These are phyloP conservation scores for Gloeostereum incarnatum DNA, from an alignment of 768 basidiomycete species.

Conservation along the genomic window DNA sequence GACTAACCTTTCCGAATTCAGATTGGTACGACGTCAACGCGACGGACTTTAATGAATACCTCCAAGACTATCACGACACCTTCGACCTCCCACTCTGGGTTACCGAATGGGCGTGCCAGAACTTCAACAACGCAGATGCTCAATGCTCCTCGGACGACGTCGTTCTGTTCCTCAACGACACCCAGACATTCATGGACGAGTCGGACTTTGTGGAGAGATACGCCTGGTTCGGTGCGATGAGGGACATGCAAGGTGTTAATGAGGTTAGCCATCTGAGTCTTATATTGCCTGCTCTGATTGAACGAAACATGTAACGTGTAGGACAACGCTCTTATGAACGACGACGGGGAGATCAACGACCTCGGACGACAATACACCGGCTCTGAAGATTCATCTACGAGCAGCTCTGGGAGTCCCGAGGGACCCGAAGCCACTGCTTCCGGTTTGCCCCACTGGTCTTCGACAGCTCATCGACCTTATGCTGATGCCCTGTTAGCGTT, in stretches of 20 bases:
- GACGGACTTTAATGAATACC: slow-evolving; percentile 33
- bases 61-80: slow-evolving; percentile 39
- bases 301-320: slow-evolving; percentile 9
- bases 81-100: slow-evolving; percentile 50
- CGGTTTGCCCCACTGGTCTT: too few species aligned
- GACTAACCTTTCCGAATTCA: slow-evolving; percentile 10
- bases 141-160: slow-evolving; percentile 41
- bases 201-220: slow-evolving; percentile 48
- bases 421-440: slow-evolving; percentile 7
- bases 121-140: slow-evolving; percentile 26
- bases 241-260: slow-evolving; percentile 38
- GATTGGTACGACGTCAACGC: slow-evolving; percentile 48
- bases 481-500: too few species aligned
- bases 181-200: slow-evolving; percentile 44
- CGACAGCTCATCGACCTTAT: too few species aligned
- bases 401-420: slow-evolving; percentile 5
- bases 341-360: slow-evolving; percentile 30
- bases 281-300: slow-evolving; percentile 2
- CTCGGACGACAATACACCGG: slow-evolving; percentile 43
- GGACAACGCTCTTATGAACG: slow-evolving; percentile 35
- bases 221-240: slow-evolving; percentile 53
- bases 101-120: slow-evolving; percentile 54
- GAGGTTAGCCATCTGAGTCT: slow-evolving; percentile 17
- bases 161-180: slow-evolving; percentile 36
- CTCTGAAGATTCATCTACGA: slow-evolving; percentile 2